A percentile compares a stretch with the other conserved stretches of the same genome.
Conservation (phyloP, 179 eudicot species). For the Nepenthes alata region DNA sequence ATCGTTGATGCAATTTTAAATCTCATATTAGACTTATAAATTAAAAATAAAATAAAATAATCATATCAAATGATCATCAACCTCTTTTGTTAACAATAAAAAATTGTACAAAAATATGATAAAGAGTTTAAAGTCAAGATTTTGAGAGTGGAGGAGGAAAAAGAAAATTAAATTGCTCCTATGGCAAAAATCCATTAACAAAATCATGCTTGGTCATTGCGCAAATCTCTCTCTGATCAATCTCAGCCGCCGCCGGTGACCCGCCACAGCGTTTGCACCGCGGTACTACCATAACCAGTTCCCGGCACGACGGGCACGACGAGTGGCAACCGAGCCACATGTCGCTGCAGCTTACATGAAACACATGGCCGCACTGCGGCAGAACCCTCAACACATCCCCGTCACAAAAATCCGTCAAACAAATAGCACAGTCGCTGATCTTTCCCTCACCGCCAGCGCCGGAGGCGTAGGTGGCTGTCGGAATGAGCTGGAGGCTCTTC, state of each 20-base stretch:
- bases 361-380: constrained; percentile 32
- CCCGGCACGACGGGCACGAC: constrained; percentile 38
- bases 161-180: neutral
- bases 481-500: constrained; percentile 20
- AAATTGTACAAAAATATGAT: no score
- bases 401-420: constrained; percentile 28
- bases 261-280: constrained; percentile 32
- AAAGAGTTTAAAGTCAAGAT: no score
- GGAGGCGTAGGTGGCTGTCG: constrained; percentile 19
- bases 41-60: no score
- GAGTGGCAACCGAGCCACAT: constrained; percentile 32
- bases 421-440: constrained; percentile 25
- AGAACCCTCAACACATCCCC: constrained; percentile 32
- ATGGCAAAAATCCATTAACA: constrained; percentile 21
- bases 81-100: no score
- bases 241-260: constrained; percentile 12
- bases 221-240: constrained; percentile 13
- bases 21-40: no score
- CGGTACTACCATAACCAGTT: constrained; percentile 23
- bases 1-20: no score
- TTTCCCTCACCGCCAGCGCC: constrained; percentile 5
- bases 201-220: neutral
- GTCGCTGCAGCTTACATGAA: constrained; percentile 32
- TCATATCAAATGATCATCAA: no score
- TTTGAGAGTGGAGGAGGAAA: no score